These are phyloP conservation scores for Limonomyces culmigenus DNA, from an alignment of 1,284 basidiomycete species.

Conservation along the genomic window DNA sequence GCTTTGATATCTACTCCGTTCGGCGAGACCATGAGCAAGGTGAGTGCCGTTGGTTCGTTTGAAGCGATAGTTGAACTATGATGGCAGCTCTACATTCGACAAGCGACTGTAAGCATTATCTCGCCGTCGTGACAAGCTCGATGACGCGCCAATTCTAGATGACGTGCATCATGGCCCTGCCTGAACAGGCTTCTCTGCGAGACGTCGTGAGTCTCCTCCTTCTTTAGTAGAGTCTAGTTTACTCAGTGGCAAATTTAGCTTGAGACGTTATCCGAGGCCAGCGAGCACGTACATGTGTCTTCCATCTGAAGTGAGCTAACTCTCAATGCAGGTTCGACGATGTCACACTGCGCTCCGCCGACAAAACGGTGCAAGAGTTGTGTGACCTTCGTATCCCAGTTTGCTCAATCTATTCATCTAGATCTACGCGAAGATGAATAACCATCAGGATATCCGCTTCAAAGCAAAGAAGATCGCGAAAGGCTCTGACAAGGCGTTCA, in stretches of 20 bases:
- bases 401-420: slow-evolving; percentile 13
- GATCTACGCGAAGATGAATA: slow-evolving; percentile 48
- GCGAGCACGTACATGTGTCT: slow-evolving; percentile 33
- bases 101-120: slow-evolving; percentile 32
- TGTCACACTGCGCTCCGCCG: slow-evolving; percentile 47
- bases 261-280: slow-evolving; percentile 43
- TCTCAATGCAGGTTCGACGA: slow-evolving; percentile 34
- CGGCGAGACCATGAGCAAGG: slow-evolving; percentile 77
- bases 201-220: slow-evolving; percentile 38
- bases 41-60: slow-evolving; percentile 12
- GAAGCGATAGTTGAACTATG: slow-evolving; percentile 4
- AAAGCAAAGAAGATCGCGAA: slow-evolving; percentile 49
- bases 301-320: slow-evolving; percentile 3
- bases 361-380: slow-evolving; percentile 39
- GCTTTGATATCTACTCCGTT: slow-evolving; percentile 47
- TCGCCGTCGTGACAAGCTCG: background rate
- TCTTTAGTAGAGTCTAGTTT: slow-evolving; percentile 1
- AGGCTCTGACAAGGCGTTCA: slow-evolving; percentile 50
- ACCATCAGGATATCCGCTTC: slow-evolving; percentile 57
- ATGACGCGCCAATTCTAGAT: slow-evolving; percentile 32
- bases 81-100: slow-evolving; percentile 52
- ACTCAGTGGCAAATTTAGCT: slow-evolving; percentile 23
- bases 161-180: slow-evolving; percentile 42
- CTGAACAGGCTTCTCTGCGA: slow-evolving; percentile 31
- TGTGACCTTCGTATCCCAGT: background rate